Evolutionary conservation across 75 land plant genomes (phyloP), one percentile per base, ranked within the genome.

Genomic region (Adiantum capillusveneris): DNA sequence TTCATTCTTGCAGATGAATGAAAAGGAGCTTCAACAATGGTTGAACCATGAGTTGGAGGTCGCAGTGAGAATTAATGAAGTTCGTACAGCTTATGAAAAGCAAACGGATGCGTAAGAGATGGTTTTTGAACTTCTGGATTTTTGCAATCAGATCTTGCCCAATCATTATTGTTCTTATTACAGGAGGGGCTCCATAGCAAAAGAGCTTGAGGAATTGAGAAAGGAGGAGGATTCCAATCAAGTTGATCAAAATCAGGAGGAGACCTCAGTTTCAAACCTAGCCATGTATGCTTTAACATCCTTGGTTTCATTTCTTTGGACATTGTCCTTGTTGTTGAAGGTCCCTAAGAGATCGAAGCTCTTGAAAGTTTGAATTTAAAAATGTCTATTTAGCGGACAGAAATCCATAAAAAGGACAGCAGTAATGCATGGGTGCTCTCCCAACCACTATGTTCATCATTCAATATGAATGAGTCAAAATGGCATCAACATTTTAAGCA

Each of bases 11-110:
- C 68, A 90, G 99, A 69, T 57, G 50, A 86, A 82, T 70, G 97
- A 95, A 58, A 95, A 87, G 51, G 64, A 77, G 12, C 65, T 95
- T 49, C 99, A 87, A 64, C 79, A 75, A 0, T 95, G 97, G 86
- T 76, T 95, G 13, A 97, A 95, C 57, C 88, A 90, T 63, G 99
- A 95, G 65, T 81, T 95, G 7, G 99, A 87, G 64, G 91, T 95
- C 58, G 81, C 82, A 66, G 86, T 95, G 44, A 82, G 85, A 58
- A 82, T 95, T 16, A 93, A 95, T 78, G 97, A 95, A 81, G 99
- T 95, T 58, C 97, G 97, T 36, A 66, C 60, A 46, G 97, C 95
- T 53, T 91, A 90, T 73, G 93, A 90, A 52, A 95, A 87, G 67
- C 92, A 95, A 71, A 86, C 76, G 52, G 82, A 95, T 79, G 81